Conservation (phyloP, 306 rosid genomes). For the Senna siamea region DNA sequence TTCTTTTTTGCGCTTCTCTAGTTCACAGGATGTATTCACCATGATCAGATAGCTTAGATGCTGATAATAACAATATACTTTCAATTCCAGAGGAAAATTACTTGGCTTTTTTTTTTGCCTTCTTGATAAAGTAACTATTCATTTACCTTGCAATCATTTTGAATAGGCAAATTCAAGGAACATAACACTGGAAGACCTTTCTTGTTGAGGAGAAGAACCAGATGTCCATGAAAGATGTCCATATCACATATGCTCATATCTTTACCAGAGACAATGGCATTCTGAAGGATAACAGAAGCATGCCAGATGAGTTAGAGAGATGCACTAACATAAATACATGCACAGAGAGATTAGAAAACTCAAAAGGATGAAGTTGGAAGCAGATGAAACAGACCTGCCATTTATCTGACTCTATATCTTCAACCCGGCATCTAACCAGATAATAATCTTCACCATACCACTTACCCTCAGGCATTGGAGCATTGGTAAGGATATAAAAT, state of each 20-base stretch:
- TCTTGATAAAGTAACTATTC: constrained; percentile 16
- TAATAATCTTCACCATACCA: constrained; percentile 75
- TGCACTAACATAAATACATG: constrained; percentile 26
- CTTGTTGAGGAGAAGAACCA: constrained; percentile 80
- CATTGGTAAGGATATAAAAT: constrained; percentile 85
- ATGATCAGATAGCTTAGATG: too few species aligned
- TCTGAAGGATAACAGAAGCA: constrained; percentile 55
- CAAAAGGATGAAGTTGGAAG: constrained; percentile 26
- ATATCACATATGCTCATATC: constrained; percentile 72
- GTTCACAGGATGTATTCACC: too few species aligned
- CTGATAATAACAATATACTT: background rate
- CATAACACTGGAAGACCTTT: constrained; percentile 68
- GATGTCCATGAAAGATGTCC: constrained; percentile 83
- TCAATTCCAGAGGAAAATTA: background rate
- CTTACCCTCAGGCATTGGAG: constrained; percentile 57
- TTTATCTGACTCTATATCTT: constrained; percentile 61
- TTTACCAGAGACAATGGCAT: constrained; percentile 63
- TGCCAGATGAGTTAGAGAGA: constrained; percentile 37
- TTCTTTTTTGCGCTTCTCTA: too few species aligned
- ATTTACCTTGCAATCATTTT: constrained; percentile 63
- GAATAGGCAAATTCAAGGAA: constrained; percentile 71
- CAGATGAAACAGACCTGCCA: constrained; percentile 65
- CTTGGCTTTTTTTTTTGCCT: background rate
- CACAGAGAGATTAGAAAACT: constrained; percentile 7
- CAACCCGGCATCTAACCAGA: constrained; percentile 66